These are phyloP conservation scores for Austroboletus olivaceoglutinosus DNA, from an alignment of 1,284 basidiomycete genomes.

Conservation along the genomic window DNA sequence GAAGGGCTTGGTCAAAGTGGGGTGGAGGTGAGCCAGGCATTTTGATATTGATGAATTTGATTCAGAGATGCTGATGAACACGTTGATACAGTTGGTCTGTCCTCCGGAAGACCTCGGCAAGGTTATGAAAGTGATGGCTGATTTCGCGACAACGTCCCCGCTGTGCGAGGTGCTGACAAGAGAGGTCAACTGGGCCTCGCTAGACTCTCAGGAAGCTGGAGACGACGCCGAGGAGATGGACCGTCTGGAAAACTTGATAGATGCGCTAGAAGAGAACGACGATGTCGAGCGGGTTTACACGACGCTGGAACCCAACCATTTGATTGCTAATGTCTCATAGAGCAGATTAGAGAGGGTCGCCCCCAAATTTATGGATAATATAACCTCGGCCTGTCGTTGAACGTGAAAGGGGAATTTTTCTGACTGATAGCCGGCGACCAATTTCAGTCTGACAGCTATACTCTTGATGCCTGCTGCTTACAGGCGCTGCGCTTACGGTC, in stretches of 20 bases:
- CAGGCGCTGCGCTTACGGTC: neutral
- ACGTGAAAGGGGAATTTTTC: neutral
- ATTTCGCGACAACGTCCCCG: conserved; percentile 31
- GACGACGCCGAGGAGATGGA: conserved; percentile 38
- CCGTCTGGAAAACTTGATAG: conserved; percentile 48
- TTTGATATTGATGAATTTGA: neutral
- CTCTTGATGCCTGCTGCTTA: neutral
- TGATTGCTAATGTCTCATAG: conserved; percentile 26
- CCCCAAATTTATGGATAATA: conserved; percentile 1
- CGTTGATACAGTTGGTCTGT: conserved; percentile 50
- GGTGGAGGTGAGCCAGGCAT: conserved; percentile 40
- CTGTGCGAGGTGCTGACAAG: conserved; percentile 47
- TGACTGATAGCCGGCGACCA: neutral
- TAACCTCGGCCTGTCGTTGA: neutral
- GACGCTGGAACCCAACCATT: conserved; percentile 38
- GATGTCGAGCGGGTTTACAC: conserved; percentile 68
- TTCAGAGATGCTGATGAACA: neutral
- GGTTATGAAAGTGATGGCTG: conserved; percentile 43
- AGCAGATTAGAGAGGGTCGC: conserved; percentile 4
- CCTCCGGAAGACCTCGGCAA: conserved; percentile 46
- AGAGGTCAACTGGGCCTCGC: conserved; percentile 57
- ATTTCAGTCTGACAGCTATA: neutral
- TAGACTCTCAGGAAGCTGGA: conserved; percentile 38
- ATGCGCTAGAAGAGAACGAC: conserved; percentile 58
- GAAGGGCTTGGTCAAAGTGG: conserved; percentile 34